phyloP scores from a whole-genome alignment of 2,329 filamentous ascomycete species.

The Tolypocladium capitatum region DNA sequence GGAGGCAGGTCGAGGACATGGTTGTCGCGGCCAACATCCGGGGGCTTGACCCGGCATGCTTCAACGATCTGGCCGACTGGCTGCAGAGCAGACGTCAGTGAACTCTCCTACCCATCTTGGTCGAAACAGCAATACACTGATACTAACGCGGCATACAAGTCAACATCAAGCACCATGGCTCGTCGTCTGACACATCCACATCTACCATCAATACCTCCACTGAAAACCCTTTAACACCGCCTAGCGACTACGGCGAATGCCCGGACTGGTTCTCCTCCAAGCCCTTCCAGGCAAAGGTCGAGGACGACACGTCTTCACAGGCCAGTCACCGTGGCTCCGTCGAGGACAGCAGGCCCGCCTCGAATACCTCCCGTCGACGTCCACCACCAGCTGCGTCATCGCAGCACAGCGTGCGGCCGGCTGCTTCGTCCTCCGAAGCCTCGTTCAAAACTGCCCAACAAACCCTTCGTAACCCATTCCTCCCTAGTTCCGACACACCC shows the following conservation, averaged over 20 bases:
- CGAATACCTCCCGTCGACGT: background rate
- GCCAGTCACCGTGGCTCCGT: background rate
- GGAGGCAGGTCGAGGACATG: slow-evolving; percentile 8
- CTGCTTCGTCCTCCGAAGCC: background rate
- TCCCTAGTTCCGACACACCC: too few species aligned
- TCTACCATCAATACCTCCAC: background rate
- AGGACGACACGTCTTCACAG: background rate
- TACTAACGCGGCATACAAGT: slow-evolving; percentile 1
- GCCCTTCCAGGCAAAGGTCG: background rate
- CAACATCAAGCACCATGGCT: slow-evolving; percentile 9
- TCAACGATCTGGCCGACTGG: slow-evolving; percentile 5
- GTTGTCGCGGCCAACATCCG: slow-evolving; percentile 5
- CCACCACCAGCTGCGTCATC: background rate
- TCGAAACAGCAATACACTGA: background rate
- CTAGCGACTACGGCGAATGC: background rate
- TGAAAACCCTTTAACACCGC: background rate
- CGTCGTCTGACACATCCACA: background rate
- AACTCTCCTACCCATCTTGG: background rate
- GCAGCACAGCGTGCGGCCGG: background rate
- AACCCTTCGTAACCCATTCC: background rate
- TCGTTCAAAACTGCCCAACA: background rate
- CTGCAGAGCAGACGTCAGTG: slow-evolving; percentile 1
- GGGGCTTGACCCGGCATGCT: slow-evolving; percentile 3
- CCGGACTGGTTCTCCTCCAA: background rate
- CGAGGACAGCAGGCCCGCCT: background rate